A percentile compares a stretch with the other conserved stretches of the same genome.
Evolutionary conservation across 1,284 basidiomycete genomes (phyloP).

Genomic region (Cystobasidium sp.): DNA sequence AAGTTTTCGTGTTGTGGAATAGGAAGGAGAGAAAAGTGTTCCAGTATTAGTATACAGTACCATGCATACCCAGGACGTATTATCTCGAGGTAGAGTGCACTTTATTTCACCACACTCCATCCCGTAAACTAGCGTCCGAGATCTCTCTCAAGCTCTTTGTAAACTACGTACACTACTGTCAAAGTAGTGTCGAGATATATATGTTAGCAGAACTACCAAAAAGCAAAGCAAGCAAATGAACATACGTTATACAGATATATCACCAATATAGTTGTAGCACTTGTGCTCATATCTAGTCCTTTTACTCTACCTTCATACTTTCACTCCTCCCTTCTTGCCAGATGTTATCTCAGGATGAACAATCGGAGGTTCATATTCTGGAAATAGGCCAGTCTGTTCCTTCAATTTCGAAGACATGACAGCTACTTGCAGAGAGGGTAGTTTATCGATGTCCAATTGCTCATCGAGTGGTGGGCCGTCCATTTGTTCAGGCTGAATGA

Average conservation of each 20-base stretch:
- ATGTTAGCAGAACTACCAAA: too few relatives aligned
- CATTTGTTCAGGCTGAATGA: background rate
- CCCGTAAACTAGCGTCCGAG: conserved; percentile 37
- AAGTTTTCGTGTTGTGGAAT: too few relatives aligned
- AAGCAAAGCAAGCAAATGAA: too few relatives aligned
- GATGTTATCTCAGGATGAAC: background rate
- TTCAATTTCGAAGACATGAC: background rate
- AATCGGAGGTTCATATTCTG: background rate
- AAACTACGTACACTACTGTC: background rate
- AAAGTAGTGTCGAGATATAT: background rate
- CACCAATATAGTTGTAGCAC: too few relatives aligned
- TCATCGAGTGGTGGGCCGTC: background rate
- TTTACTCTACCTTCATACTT: background rate
- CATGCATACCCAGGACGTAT: conserved; percentile 7
- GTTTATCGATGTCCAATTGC: background rate
- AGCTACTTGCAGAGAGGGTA: background rate
- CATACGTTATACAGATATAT: too few relatives aligned
- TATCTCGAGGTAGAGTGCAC: conserved; percentile 34
- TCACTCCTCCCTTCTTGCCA: background rate
- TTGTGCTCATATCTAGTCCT: background rate
- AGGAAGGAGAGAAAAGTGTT: background rate
- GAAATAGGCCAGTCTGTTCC: background rate
- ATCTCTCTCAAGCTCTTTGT: conserved; percentile 3
- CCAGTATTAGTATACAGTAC: background rate
- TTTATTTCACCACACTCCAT: conserved; percentile 13